Evolutionary conservation across 163 green algal species (phyloP), one percentile per base, ranked within the genome.

Genomic region (Volvox carteri): DNA sequence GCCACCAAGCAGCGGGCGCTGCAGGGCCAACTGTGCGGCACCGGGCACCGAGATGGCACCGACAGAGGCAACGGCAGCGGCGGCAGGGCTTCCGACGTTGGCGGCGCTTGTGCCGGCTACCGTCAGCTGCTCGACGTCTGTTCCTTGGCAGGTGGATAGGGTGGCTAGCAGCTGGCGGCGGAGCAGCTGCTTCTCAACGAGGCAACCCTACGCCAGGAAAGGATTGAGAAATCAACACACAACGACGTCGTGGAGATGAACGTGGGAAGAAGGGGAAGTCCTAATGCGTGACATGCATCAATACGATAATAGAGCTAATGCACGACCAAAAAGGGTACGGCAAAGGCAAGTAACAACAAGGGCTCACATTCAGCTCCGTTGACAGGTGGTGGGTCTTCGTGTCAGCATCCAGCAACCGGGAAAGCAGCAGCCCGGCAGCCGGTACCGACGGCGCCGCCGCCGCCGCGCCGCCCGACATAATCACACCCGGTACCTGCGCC

Each of bases 101-200:
- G 44, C 74, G 41, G 44, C 14, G 70, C 70, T 41, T 9, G 70
- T 21, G 70, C n/a, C 44, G 3, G 79, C 79, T 8, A 30, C 62
- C 14, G 79, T 60, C 42, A 86, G 23, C 4, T 86, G 79, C 12
- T 86, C 79, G 6, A 33, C 33, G 33, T 78, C 65, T 9, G 30
- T 16, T 11, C 18, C 28, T 19, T 65, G 37, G 54, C 56, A 42
- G 62, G 60, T 52, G 2, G 65, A 79, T 1, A 88, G 83, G 2
- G 83, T 83, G 12, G 54, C 37, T 35, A 88, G 50, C 35, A 88
- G 83, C 83, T 88, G 83, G 33, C 83, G 83, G 6, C 83, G 83
- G 35, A 88, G 83, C 3, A 83, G 35, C 83, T 83, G 83, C 50
- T 88, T 81, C 83, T 88, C 83, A 0, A 39, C 83, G 6, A 81